These are phyloP conservation scores for Lycium ferocissimum DNA, from an alignment of 257 asterid genomes.

Conservation along the genomic window DNA sequence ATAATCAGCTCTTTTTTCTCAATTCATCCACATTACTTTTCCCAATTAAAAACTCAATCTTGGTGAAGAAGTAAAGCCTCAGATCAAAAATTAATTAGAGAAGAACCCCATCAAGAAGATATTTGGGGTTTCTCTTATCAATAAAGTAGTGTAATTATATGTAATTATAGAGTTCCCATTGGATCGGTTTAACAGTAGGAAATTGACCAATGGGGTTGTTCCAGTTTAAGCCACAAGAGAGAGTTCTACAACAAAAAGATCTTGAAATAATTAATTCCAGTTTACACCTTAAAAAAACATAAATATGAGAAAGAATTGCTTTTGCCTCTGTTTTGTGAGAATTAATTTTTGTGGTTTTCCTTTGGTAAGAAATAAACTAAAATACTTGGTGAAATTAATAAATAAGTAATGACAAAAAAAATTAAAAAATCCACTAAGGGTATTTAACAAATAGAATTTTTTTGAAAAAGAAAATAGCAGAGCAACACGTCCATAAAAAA, in stretches of 20 bases:
- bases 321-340: neutral
- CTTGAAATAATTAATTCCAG: neutral
- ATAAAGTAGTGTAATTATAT: neutral
- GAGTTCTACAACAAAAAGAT: neutral
- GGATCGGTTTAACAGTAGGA: slow-evolving; percentile 9
- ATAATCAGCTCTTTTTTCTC: slow-evolving; percentile 46
- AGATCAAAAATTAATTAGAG: neutral
- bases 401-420: too few relatives aligned
- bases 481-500: too few relatives aligned
- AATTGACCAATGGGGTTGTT: slow-evolving; percentile 20
- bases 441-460: too few relatives aligned
- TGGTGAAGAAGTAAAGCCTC: neutral
- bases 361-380: too few relatives aligned
- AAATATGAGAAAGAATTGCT: too few relatives aligned
- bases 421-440: too few relatives aligned
- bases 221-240: neutral
- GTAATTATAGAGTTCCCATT: slow-evolving; percentile 8
- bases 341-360: too few relatives aligned
- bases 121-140: neutral
- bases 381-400: neutral
- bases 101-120: slow-evolving; percentile 28
- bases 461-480: too few relatives aligned
- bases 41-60: neutral
- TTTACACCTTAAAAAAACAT: too few relatives aligned
- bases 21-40: slow-evolving; percentile 44